These are phyloP conservation scores for Cladochytrium replicatum DNA, from an alignment of 192 early-diverging fungal species.

Conservation along the genomic window DNA sequence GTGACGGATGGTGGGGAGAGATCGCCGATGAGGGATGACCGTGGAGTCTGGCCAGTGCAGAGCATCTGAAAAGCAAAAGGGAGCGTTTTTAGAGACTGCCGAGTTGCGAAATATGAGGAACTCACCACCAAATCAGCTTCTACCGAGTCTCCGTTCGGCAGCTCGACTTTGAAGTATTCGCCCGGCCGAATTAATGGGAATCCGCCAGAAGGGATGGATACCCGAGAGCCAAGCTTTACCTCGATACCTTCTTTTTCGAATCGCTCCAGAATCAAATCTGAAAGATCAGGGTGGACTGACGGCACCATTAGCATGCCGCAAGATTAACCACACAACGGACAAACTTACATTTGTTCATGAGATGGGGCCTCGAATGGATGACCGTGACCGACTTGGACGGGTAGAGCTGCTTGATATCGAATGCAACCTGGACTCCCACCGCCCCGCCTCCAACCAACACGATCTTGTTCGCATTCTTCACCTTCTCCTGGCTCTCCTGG, in stretches of 20 bases:
- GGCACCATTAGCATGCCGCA: too few species aligned
- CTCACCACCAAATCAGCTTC: slow-evolving; percentile 7
- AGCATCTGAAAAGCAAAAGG: too few species aligned
- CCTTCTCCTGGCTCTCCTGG: too few species aligned
- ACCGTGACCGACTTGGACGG: slow-evolving; percentile 52
- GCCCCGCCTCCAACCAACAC: slow-evolving; percentile 70
- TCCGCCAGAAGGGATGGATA: slow-evolving; percentile 51
- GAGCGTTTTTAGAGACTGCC: too few species aligned
- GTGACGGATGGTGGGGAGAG: slow-evolving; percentile 43
- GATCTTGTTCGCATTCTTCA: slow-evolving; percentile 42
- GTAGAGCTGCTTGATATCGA: slow-evolving; percentile 55
- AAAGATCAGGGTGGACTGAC: too few species aligned
- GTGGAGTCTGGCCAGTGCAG: slow-evolving; percentile 62
- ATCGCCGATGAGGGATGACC: slow-evolving; percentile 47
- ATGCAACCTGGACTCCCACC: slow-evolving; percentile 67
- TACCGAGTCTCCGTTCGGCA: slow-evolving; percentile 35
- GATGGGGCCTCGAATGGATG: slow-evolving; percentile 50
- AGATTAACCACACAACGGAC: too few species aligned
- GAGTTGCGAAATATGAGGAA: slow-evolving; percentile 34
- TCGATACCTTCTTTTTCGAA: too few species aligned
- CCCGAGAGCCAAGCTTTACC: slow-evolving; percentile 52
- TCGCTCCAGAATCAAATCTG: too few species aligned
- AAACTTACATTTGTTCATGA: too few species aligned
- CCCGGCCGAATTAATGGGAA: too few species aligned
- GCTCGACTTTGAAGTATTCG: too few species aligned